phyloP scores from a whole-genome alignment of 1,284 basidiomycete species.

The Microbotryomycetes sp. region DNA sequence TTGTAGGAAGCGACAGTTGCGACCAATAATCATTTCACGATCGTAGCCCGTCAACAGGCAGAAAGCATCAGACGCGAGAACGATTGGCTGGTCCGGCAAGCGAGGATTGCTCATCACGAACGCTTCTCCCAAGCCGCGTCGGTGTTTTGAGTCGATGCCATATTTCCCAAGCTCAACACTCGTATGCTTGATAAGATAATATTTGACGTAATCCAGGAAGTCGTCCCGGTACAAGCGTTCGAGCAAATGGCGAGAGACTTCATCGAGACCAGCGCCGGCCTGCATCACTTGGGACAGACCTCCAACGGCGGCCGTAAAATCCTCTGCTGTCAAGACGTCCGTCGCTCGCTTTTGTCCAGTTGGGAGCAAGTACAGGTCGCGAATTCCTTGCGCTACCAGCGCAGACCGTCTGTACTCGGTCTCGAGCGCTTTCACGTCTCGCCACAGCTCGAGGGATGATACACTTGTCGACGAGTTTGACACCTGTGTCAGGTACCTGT shows the following conservation, averaged over 20 bases:
- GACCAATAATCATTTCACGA: slow-evolving; percentile 34
- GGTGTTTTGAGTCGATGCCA: slow-evolving; percentile 2
- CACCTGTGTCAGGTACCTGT: slow-evolving; percentile 8
- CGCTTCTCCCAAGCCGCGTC: slow-evolving; percentile 24
- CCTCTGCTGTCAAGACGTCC: background rate
- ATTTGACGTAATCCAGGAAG: slow-evolving; percentile 7
- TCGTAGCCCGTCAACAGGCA: slow-evolving; percentile 35
- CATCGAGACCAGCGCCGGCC: slow-evolving; percentile 1
- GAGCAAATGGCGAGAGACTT: slow-evolving; percentile 5
- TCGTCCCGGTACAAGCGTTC: slow-evolving; percentile 5
- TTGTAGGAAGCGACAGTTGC: slow-evolving; percentile 40
- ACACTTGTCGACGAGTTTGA: slow-evolving; percentile 1
- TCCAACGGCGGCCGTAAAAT: background rate
- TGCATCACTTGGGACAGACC: background rate
- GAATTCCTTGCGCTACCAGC: slow-evolving; percentile 6
- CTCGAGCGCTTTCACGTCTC: slow-evolving; percentile 6
- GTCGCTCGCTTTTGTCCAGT: background rate
- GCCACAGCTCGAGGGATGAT: slow-evolving; percentile 8
- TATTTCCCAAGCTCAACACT: slow-evolving; percentile 14
- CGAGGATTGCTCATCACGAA: slow-evolving; percentile 23
- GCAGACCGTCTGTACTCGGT: background rate
- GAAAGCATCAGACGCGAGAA: slow-evolving; percentile 35
- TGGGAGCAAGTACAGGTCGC: slow-evolving; percentile 5
- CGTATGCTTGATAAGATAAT: slow-evolving; percentile 19
- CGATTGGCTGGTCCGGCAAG: slow-evolving; percentile 36